Percentiles rank a stretch among this genome's conserved stretches.
Evolutionary conservation across 805 yeast genomes (phyloP).

Genomic region (Lipomyces lipofer): DNA sequence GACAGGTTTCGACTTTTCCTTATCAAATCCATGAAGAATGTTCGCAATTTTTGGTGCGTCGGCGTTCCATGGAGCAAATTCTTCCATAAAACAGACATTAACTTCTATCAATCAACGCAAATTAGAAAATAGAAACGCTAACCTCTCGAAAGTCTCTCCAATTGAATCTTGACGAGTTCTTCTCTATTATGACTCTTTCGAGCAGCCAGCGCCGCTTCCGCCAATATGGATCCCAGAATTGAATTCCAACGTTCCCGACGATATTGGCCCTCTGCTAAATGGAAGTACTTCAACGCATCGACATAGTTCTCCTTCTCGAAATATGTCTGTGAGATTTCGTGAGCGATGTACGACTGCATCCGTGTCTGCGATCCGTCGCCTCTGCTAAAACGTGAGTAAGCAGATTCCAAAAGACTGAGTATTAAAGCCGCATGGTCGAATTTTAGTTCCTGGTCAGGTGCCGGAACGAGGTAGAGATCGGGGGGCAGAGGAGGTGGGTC

Average conservation of each 20-base stretch:
- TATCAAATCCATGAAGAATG: slow-evolving; percentile 4
- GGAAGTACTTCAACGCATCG: slow-evolving; percentile 47
- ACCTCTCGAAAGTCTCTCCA: slow-evolving; percentile 22
- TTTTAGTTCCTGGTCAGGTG: slow-evolving; percentile 15
- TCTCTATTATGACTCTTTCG: slow-evolving; percentile 16
- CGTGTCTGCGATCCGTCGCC: slow-evolving; percentile 22
- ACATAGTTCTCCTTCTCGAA: slow-evolving; percentile 41
- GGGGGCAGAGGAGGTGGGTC: neutral
- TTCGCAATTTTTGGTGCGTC: slow-evolving; percentile 6
- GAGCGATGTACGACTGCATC: slow-evolving; percentile 25
- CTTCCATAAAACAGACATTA: slow-evolving; percentile 1
- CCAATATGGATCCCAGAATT: slow-evolving; percentile 41
- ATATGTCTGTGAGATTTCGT: slow-evolving; percentile 52
- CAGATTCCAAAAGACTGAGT: slow-evolving; percentile 14
- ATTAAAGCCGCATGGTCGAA: slow-evolving; percentile 16
- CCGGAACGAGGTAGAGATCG: slow-evolving; percentile 18
- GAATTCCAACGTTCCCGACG: slow-evolving; percentile 47
- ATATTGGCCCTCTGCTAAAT: slow-evolving; percentile 43
- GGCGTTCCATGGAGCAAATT: slow-evolving; percentile 14
- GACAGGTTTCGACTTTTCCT: neutral
- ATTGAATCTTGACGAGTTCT: slow-evolving; percentile 13
- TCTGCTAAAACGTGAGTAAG: slow-evolving; percentile 20
- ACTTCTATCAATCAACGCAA: neutral
- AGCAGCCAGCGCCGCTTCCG: slow-evolving; percentile 44
- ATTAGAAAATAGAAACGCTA: neutral